Percentiles rank a stretch among this genome's conserved stretches.
These are phyloP conservation scores for Funneliformis geosporum DNA, from an alignment of 192 early-diverging fungal genomes.

Conservation along the genomic window DNA sequence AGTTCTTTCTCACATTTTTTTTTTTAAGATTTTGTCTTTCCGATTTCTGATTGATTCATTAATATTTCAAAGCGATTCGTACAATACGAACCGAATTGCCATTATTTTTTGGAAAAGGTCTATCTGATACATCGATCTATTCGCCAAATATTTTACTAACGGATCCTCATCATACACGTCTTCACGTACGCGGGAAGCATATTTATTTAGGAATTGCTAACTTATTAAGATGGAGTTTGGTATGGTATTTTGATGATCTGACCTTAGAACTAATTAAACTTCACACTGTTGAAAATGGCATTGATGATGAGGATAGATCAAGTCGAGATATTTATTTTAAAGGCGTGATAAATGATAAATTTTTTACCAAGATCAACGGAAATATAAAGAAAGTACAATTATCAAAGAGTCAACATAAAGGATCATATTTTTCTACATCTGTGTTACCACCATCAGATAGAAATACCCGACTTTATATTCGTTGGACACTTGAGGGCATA, in stretches of 20 bases:
- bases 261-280: constrained; percentile 50
- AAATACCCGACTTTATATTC: constrained; percentile 26
- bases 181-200: constrained; percentile 49
- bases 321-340: constrained; percentile 24
- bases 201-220: constrained; percentile 53
- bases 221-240: constrained; percentile 57
- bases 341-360: not conserved
- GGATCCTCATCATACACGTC: constrained; percentile 56
- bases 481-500: constrained; percentile 24
- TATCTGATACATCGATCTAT: constrained; percentile 50
- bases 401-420: not conserved
- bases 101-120: constrained; percentile 52
- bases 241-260: constrained; percentile 54
- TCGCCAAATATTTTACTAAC: constrained; percentile 49
- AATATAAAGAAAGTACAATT: not conserved
- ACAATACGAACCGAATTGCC: constrained; percentile 52
- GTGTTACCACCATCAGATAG: constrained; percentile 11
- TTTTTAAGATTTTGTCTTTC: not conserved
- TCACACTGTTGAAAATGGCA: constrained; percentile 37
- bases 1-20: not conserved
- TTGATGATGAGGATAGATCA: constrained; percentile 20
- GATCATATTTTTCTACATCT: not conserved
- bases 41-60: not conserved
- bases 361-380: not conserved
- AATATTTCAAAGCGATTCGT: constrained; percentile 45